Conservation (phyloP, 495 filamentous ascomycete genomes). For the Penicillium pancosmium region DNA sequence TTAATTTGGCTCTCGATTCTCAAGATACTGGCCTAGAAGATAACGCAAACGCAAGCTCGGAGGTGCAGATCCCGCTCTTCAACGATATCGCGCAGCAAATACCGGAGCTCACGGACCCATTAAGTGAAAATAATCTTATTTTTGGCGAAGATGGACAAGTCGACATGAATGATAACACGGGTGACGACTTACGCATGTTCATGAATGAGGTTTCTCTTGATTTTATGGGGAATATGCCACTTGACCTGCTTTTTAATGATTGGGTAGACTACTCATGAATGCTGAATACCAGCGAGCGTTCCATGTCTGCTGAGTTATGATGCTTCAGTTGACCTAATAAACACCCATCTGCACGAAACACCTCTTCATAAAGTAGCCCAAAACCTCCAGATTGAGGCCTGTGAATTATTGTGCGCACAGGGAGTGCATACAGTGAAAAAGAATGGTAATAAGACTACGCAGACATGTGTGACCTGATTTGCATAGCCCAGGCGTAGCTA, state of each 20-base stretch:
- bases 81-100: neutral
- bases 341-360: too few species aligned
- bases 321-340: too few species aligned
- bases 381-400: too few species aligned
- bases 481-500: too few species aligned
- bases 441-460: too few species aligned
- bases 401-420: too few species aligned
- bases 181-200: conserved; percentile 6
- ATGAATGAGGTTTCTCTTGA: conserved; percentile 10
- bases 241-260: conserved; percentile 13
- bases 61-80: neutral
- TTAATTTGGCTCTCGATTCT: neutral
- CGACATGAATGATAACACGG: conserved; percentile 3
- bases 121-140: conserved; percentile 10
- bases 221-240: conserved; percentile 11
- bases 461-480: too few species aligned
- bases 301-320: too few species aligned
- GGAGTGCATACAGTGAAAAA: too few species aligned
- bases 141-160: neutral
- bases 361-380: too few species aligned
- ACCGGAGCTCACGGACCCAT: neutral
- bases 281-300: neutral
- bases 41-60: neutral
- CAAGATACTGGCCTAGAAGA: neutral
- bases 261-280: conserved; percentile 4